A percentile compares a stretch with the other conserved stretches of the same genome.
Conservation (phyloP, 257 asterid genomes). For the Parsonsia alboflavescens region DNA sequence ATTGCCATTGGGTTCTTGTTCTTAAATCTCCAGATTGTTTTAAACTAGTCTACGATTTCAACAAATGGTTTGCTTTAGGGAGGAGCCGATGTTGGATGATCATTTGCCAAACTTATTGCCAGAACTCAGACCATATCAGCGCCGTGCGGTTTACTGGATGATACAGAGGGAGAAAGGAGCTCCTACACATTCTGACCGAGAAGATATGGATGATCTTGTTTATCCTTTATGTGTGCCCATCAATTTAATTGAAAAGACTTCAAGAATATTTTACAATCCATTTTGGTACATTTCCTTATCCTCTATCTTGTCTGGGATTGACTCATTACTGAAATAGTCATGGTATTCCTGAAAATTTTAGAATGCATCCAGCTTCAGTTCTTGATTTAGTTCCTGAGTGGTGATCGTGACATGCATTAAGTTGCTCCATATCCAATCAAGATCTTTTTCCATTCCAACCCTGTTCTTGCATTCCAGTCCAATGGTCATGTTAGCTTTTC, state of each 20-base stretch:
- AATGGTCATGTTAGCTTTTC: not conserved
- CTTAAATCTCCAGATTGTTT: slow-evolving; percentile 7
- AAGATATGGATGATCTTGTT: slow-evolving; percentile 39
- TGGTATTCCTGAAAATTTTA: not conserved
- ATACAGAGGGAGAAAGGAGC: slow-evolving; percentile 75
- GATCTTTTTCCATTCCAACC: not conserved
- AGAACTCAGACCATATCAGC: slow-evolving; percentile 92
- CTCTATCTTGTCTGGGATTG: not conserved
- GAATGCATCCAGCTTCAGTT: not conserved
- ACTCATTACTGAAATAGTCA: not conserved
- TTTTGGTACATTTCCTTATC: slow-evolving; percentile 62
- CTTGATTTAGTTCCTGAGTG: not conserved
- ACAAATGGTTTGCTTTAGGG: slow-evolving; percentile 40
- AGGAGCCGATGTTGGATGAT: slow-evolving; percentile 71
- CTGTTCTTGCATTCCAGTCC: not conserved
- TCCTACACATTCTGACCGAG: slow-evolving; percentile 32
- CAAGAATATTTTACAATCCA: slow-evolving; percentile 79
- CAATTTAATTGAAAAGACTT: slow-evolving; percentile 55
- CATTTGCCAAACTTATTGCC: slow-evolving; percentile 69
- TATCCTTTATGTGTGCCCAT: slow-evolving; percentile 81
- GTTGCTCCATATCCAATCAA: not conserved
- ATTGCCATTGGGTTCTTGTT: slow-evolving; percentile 4
- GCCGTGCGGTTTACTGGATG: slow-evolving; percentile 99
- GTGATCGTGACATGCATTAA: not conserved
- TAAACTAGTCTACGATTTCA: slow-evolving; percentile 18